Evolutionary conservation across 1,139 yeast species (phyloP).

Genomic region (Pneumocystis sp.): DNA sequence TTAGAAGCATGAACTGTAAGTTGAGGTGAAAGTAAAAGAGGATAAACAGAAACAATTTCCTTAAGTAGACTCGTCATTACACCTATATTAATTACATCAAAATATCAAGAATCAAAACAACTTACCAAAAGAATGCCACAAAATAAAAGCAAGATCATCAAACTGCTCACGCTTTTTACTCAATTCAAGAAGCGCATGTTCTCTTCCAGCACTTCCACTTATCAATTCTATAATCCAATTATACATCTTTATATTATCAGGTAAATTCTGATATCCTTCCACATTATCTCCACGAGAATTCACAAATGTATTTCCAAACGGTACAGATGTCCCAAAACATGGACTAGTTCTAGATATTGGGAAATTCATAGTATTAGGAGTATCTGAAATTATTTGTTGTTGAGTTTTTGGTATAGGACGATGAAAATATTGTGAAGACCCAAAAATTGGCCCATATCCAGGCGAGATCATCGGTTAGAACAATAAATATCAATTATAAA

Average conservation of each 20-base stretch:
- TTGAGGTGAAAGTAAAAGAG: slow-evolving; percentile 73
- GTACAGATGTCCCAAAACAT: neutral
- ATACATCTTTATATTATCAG: slow-evolving; percentile 69
- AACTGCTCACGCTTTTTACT: slow-evolving; percentile 91
- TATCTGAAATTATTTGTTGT: neutral
- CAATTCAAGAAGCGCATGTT: slow-evolving; percentile 76
- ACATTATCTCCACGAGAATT: neutral
- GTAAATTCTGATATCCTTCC: neutral
- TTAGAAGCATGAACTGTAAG: slow-evolving; percentile 78
- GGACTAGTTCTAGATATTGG: neutral
- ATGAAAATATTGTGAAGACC: neutral
- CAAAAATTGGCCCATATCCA: neutral
- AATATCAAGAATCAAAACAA: neutral
- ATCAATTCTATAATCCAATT: slow-evolving; percentile 73
- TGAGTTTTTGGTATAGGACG: neutral
- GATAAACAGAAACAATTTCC: slow-evolving; percentile 82
- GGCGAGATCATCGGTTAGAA: neutral
- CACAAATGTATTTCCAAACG: neutral
- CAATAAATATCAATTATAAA: neutral
- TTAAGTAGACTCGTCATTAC: slow-evolving; percentile 85
- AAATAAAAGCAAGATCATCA: slow-evolving; percentile 79
- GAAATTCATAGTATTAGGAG: neutral
- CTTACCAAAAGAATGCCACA: slow-evolving; percentile 77
- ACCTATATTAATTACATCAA: slow-evolving; percentile 22
- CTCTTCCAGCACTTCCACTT: slow-evolving; percentile 41